Base-by-base conservation (phyloP, 106 monocot genomes). In the Allium cepa region DNA sequence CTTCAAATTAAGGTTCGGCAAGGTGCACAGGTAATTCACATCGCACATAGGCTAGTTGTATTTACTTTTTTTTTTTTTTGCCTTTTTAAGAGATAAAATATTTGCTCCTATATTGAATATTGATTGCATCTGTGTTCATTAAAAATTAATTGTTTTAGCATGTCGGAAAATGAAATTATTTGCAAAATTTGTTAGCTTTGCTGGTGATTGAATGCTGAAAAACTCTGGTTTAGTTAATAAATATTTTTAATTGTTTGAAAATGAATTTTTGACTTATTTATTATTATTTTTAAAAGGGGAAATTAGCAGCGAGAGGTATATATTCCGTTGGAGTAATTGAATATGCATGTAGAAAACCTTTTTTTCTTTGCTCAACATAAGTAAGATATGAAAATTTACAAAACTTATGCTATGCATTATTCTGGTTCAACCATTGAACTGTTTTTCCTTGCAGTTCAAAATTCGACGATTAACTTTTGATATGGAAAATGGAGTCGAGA, bases 391-490 rank as follows among this genome's bases (percentile, higher is more conserved):
- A 8, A 55, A 12, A 55, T 12, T 55, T 55, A 55, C 11, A 2
- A 12, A 2, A 55, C 53, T 11, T 11, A 53, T 4, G 2, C 53
- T 22, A 3, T 15, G 15, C 7, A 55, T 11, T 15, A 12, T 12
- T 2, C 53, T 12, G 15, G 3, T 55, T 55, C 15, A 55, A 55
- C 7, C 26, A 61, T 22, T 10, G n/a, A 61, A 27, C 7, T 10
- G 49, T 45, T 53, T 72, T 67, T 26, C 46, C 6, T 8, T 83
- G 82, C 81, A 95, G 95, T 91, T 95, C 75, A 95, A 88, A 77
- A 84, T 95, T 71, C 95, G 91, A 74, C 83, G 95, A 73, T 52
- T 95, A 49, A 81, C 95, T 45, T 95, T 95, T 65, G 88, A 95
- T 63, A 79, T 84, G 58, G 85, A 83, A 46, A 66, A 91, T 73